These are phyloP conservation scores for Nasturtium officinale DNA, from an alignment of 345 rosid genomes.

Conservation along the genomic window DNA sequence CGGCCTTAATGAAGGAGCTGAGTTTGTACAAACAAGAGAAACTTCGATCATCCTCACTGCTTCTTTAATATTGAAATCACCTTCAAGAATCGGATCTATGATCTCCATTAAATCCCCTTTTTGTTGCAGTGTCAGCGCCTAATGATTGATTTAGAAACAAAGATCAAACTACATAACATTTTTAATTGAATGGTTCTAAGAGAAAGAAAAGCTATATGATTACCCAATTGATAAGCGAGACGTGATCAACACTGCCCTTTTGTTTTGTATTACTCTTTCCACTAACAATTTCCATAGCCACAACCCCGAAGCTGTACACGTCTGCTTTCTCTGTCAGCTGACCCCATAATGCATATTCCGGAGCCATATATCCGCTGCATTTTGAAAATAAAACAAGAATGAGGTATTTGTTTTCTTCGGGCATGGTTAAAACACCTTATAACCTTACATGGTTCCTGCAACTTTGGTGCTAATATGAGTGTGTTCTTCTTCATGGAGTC, in stretches of 20 bases:
- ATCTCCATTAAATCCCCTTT: conserved; percentile 39
- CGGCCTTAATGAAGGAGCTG: conserved; percentile 44
- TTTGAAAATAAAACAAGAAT: not conserved
- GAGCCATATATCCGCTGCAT: conserved; percentile 49
- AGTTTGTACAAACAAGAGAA: conserved; percentile 46
- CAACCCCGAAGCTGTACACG: conserved; percentile 53
- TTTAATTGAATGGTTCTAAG: not conserved
- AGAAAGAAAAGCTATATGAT: not conserved
- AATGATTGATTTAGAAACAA: not conserved
- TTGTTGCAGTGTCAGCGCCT: conserved; percentile 40
- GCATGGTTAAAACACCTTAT: too few species aligned
- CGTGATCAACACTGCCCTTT: conserved; percentile 3
- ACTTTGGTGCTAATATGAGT: conserved; percentile 61
- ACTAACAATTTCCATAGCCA: conserved; percentile 53
- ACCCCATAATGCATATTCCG: conserved; percentile 52
- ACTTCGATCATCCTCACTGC: conserved; percentile 45
- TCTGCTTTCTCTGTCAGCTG: conserved; percentile 54
- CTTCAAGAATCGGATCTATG: conserved; percentile 39
- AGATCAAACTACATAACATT: not conserved
- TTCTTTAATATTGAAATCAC: conserved; percentile 38
- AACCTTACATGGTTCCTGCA: conserved; percentile 75
- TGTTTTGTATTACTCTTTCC: conserved; percentile 39
- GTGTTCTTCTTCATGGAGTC: conserved; percentile 53
- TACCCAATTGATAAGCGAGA: conserved; percentile 54
- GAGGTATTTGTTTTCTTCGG: not conserved